Percentiles rank a stretch among this genome's conserved stretches.
These are phyloP conservation scores for Puccinia polysora DNA, from an alignment of 1,284 basidiomycete genomes.

Conservation along the genomic window DNA sequence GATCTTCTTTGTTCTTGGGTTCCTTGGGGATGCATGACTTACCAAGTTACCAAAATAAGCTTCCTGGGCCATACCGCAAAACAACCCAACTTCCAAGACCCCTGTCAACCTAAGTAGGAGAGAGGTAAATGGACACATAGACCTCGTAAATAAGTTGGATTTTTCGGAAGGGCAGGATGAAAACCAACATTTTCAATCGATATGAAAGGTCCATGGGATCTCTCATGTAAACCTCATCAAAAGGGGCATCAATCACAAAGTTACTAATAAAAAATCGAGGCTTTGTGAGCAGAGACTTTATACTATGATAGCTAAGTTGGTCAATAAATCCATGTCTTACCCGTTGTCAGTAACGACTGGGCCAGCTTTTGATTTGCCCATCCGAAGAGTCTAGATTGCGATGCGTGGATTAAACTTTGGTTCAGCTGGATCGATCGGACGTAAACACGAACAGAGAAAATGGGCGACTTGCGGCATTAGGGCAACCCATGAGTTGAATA, in stretches of 20 bases:
- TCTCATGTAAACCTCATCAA: slow-evolving; percentile 65
- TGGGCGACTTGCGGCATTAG: slow-evolving; percentile 46
- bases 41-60: slow-evolving; percentile 95
- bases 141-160: background rate
- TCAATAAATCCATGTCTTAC: slow-evolving; percentile 40
- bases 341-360: slow-evolving; percentile 90
- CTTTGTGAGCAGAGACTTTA: background rate
- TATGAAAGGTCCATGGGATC: slow-evolving; percentile 60
- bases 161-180: slow-evolving; percentile 48
- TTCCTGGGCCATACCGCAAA: slow-evolving; percentile 86
- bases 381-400: slow-evolving; percentile 60
- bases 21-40: slow-evolving; percentile 47
- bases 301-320: slow-evolving; percentile 44
- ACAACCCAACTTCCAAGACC: slow-evolving; percentile 93
- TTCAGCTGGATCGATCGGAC: slow-evolving; percentile 61
- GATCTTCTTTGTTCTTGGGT: background rate
- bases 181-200: slow-evolving; percentile 50
- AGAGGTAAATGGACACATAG: too few species aligned
- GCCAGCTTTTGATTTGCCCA: slow-evolving; percentile 64
- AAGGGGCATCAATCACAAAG: slow-evolving; percentile 89
- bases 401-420: slow-evolving; percentile 36
- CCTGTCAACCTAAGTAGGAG: slow-evolving; percentile 68
- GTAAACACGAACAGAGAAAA: slow-evolving; percentile 55
- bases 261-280: slow-evolving; percentile 59
- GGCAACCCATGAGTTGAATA: slow-evolving; percentile 49